These are phyloP conservation scores for Nitzschia inconspicua DNA, from an alignment of 108 stramenopile species.

Conservation along the genomic window DNA sequence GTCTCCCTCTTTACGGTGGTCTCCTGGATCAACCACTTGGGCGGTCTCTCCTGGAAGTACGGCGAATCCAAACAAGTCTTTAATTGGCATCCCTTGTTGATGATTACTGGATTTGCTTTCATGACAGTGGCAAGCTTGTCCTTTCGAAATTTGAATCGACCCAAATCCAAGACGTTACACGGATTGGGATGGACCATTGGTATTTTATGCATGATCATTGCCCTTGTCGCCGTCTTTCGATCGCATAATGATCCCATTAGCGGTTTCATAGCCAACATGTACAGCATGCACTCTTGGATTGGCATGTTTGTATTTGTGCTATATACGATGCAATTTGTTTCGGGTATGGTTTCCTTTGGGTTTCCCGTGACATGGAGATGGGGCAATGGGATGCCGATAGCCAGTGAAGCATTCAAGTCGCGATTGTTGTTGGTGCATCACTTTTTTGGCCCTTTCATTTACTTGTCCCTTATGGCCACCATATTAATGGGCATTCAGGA, in stretches of 20 bases:
- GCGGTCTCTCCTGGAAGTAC: conserved; percentile 42
- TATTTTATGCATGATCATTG: conserved; percentile 44
- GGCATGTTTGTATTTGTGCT: conserved; percentile 50
- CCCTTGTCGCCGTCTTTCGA: conserved; percentile 60
- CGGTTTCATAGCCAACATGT: conserved; percentile 77
- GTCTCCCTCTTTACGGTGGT: background rate
- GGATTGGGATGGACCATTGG: conserved; percentile 48
- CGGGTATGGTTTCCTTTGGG: conserved; percentile 44
- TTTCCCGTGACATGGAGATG: no score
- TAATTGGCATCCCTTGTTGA: conserved; percentile 80
- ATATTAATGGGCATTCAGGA: conserved; percentile 75
- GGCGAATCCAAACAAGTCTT: conserved; percentile 61
- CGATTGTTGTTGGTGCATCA: conserved; percentile 42
- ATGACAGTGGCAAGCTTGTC: conserved; percentile 61
- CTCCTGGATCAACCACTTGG: conserved; percentile 33
- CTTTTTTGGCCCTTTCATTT: conserved; percentile 50
- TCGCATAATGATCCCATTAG: conserved; percentile 62
- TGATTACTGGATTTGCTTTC: conserved; percentile 60
- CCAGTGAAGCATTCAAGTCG: conserved; percentile 30
- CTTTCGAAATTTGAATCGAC: conserved; percentile 35
- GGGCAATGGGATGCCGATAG: conserved; percentile 13
- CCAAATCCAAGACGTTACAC: conserved; percentile 43
- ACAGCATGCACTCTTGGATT: conserved; percentile 77
- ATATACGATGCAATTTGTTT: conserved; percentile 47
- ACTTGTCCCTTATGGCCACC: conserved; percentile 40